Evolutionary conservation across 768 basidiomycete species (phyloP).

Genomic region (Auriscalpium vulgare): DNA sequence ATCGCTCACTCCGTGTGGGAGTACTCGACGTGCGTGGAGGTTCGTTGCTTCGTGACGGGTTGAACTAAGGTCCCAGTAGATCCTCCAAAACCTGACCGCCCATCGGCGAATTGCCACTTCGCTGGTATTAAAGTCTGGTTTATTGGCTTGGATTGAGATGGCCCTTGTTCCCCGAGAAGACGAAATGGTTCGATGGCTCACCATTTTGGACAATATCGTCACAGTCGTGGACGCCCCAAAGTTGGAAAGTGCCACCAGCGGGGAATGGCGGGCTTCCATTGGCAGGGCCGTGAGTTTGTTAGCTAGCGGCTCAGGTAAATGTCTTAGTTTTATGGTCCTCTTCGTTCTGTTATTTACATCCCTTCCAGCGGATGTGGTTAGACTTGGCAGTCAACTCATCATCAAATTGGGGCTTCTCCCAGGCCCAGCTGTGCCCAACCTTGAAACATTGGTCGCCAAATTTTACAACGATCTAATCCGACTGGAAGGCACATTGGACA

Average conservation of each 20-base stretch:
- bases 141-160: conserved; percentile 80
- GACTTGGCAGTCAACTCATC: not conserved
- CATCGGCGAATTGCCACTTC: conserved; percentile 62
- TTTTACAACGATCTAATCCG: not conserved
- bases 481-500: not conserved
- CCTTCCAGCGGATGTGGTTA: not conserved
- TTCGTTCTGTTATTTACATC: not conserved
- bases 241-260: conserved; percentile 43
- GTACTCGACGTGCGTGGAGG: conserved; percentile 55
- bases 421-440: not conserved
- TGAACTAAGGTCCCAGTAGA: conserved; percentile 28
- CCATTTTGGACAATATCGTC: conserved; percentile 57
- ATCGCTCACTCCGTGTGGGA: conserved; percentile 42
- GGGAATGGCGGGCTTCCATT: conserved; percentile 53
- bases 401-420: not conserved
- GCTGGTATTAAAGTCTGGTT: conserved; percentile 60
- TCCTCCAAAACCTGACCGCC: conserved; percentile 68
- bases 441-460: not conserved
- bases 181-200: conserved; percentile 53
- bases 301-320: conserved; percentile 24
- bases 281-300: conserved; percentile 43
- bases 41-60: not conserved
- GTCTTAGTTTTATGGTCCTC: not conserved
- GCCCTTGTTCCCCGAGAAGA: conserved; percentile 38
- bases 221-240: conserved; percentile 41